Conservation (phyloP, 805 yeast genomes). For the Ogataea nitratoaversa region DNA sequence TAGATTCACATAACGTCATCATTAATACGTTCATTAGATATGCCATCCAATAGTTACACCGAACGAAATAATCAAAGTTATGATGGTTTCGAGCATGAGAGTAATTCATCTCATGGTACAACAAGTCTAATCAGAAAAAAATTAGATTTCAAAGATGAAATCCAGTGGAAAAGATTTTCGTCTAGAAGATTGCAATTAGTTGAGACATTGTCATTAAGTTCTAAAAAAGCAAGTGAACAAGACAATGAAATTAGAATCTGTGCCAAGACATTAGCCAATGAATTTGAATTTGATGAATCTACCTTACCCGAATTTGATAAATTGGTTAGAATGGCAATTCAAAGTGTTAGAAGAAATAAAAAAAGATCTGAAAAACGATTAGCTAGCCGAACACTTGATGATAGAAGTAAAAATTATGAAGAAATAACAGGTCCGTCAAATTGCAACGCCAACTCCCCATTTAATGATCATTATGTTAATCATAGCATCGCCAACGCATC, state of each 20-base stretch:
- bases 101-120: slow-evolving; percentile 29
- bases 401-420: slow-evolving; percentile 2
- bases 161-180: slow-evolving; percentile 86
- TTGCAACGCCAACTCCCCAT: not conserved
- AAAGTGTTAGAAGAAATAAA: slow-evolving; percentile 84
- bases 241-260: slow-evolving; percentile 76
- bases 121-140: slow-evolving; percentile 46
- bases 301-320: slow-evolving; percentile 76
- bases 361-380: slow-evolving; percentile 52
- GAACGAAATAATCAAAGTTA: slow-evolving; percentile 5
- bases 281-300: slow-evolving; percentile 64
- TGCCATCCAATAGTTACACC: not conserved
- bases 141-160: slow-evolving; percentile 75
- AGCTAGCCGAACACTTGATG: slow-evolving; percentile 20
- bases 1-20: too few species aligned
- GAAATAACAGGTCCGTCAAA: not conserved
- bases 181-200: slow-evolving; percentile 85
- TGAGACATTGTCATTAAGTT: slow-evolving; percentile 57
- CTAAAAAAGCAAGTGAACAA: slow-evolving; percentile 87
- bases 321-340: slow-evolving; percentile 89
- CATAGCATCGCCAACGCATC: too few species aligned
- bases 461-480: too few species aligned
- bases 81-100: not conserved
- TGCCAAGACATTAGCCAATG: slow-evolving; percentile 70
- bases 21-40: not conserved